Base-by-base conservation (phyloP, 306 rosid species). In the Vachellia collinsii region DNA sequence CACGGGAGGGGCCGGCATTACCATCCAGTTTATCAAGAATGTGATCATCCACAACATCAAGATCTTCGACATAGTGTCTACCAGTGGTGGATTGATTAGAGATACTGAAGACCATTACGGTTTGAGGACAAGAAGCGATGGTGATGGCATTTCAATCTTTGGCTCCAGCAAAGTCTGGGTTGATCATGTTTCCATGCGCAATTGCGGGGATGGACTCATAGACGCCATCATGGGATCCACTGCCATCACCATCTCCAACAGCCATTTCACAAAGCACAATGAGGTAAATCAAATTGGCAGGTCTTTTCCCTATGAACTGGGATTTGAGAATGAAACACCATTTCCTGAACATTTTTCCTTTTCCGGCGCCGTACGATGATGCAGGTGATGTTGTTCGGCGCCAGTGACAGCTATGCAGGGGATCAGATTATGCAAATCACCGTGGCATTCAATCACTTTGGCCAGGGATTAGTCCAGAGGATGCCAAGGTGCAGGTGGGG, bases 361-460 rank as follows among this genome's bases (percentile, higher is more conserved):
- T 70, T 23, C 47, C 38, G 34, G 19, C 56, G 3, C 46, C 37
- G 0, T 56, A 22, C 29, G 7, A 43, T 59, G 74, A 72, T 80
- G 75, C 82, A 94, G 98, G 97, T 70, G 75, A 91, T 94, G 93
- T 77, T 94, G 41, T 89, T 94, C 39, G 98, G 98, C 11, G 97
- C 97, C 2, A 85, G 83, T 25, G 85, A 91, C 54, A 46, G 46
- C 46, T 75, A 79, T 69, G 0, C 34, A 0, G 79, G 36, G 0
- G 98, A 94, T 59, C 16, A 77, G 76, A 80, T 89, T 7, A 92
- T 91, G 97, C 98, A 94, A 77, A 50, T 94, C 17, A 94, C 97
- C 0, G 22, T 92, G 38, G 97, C 97, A 37, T 94, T 94, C 91
- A 94, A 94, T 85, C 92, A 94, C 78, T 92, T 89, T 19, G 98